A percentile compares a stretch with the other conserved stretches of the same genome.
phyloP scores from a whole-genome alignment of 192 early-diverging fungal genomes.

The Gaertneriomyces sp. region DNA sequence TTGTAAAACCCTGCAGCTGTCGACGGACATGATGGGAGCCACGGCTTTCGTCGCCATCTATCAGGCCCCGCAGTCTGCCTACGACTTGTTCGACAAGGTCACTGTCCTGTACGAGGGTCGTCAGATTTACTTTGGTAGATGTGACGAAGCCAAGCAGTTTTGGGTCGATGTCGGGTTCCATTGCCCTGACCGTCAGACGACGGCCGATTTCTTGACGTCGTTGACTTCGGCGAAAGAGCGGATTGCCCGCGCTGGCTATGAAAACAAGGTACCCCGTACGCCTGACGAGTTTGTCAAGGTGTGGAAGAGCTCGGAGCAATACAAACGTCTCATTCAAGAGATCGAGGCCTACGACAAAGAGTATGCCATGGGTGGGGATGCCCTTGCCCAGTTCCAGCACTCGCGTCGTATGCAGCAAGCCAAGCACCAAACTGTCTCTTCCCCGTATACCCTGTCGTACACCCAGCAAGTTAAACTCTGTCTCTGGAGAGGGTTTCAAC shows the following conservation, averaged over 20 bases:
- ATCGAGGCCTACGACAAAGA: slow-evolving; percentile 2
- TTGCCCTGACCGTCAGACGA: slow-evolving; percentile 18
- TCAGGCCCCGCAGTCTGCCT: slow-evolving; percentile 64
- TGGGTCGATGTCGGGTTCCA: slow-evolving; percentile 37
- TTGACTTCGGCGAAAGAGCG: slow-evolving; percentile 8
- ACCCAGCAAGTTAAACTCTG: slow-evolving; percentile 12
- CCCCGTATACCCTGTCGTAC: slow-evolving; percentile 18
- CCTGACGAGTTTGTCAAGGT: slow-evolving; percentile 62
- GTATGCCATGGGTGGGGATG: slow-evolving; percentile 1
- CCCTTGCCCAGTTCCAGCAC: not conserved
- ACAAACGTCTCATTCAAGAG: slow-evolving; percentile 2
- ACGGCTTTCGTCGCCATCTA: slow-evolving; percentile 40
- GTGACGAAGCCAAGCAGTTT: slow-evolving; percentile 22
- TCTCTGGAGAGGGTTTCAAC: slow-evolving; percentile 1
- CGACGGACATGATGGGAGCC: slow-evolving; percentile 50
- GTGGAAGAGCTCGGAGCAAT: slow-evolving; percentile 16
- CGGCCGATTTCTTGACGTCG: slow-evolving; percentile 15
- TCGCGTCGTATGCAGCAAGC: slow-evolving; percentile 14
- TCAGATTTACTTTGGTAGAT: slow-evolving; percentile 64
- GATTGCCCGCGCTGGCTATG: slow-evolving; percentile 48
- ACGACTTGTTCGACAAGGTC: slow-evolving; percentile 54
- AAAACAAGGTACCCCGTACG: slow-evolving; percentile 49
- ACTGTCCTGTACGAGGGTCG: slow-evolving; percentile 37
- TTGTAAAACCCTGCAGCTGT: slow-evolving; percentile 67
- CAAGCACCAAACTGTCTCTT: slow-evolving; percentile 9